These are phyloP conservation scores for Magnolia officinalis DNA, from an alignment of 164 flowering plant genomes.

Conservation along the genomic window DNA sequence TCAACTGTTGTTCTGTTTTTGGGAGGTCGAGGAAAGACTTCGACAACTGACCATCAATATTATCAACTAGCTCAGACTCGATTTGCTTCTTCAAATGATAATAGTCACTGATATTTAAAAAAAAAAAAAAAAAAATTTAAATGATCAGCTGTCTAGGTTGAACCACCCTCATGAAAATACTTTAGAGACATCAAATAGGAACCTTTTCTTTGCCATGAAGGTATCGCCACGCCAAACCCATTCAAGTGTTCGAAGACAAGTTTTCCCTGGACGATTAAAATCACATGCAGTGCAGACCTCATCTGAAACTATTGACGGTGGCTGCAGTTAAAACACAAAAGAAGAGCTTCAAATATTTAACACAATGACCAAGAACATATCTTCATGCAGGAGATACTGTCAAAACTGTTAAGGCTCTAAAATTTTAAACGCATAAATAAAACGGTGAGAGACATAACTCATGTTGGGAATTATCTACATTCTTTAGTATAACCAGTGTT, in stretches of 20 bases:
- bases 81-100: conserved; percentile 92
- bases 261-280: conserved; percentile 98
- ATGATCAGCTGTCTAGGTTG: conserved; percentile 2
- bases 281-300: conserved; percentile 98
- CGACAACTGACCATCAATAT: conserved; percentile 42
- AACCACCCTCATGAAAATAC: neutral
- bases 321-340: conserved; percentile 42
- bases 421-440: too few relatives aligned
- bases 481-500: too few relatives aligned
- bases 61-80: conserved; percentile 84
- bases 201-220: conserved; percentile 95
- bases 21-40: conserved; percentile 90
- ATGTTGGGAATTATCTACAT: too few relatives aligned
- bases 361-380: neutral
- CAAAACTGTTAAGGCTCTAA: neutral
- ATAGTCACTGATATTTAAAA: conserved; percentile 64
- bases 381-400: neutral
- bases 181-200: conserved; percentile 11
- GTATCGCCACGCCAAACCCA: conserved; percentile 99
- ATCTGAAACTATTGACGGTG: conserved; percentile 92
- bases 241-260: conserved; percentile 93
- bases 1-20: conserved; percentile 73
- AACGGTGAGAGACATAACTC: too few relatives aligned
- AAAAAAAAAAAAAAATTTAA: neutral
- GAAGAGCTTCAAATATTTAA: neutral